These are phyloP conservation scores for Calonectria leucothoes DNA, from an alignment of 2,329 filamentous ascomycete genomes.

Conservation along the genomic window DNA sequence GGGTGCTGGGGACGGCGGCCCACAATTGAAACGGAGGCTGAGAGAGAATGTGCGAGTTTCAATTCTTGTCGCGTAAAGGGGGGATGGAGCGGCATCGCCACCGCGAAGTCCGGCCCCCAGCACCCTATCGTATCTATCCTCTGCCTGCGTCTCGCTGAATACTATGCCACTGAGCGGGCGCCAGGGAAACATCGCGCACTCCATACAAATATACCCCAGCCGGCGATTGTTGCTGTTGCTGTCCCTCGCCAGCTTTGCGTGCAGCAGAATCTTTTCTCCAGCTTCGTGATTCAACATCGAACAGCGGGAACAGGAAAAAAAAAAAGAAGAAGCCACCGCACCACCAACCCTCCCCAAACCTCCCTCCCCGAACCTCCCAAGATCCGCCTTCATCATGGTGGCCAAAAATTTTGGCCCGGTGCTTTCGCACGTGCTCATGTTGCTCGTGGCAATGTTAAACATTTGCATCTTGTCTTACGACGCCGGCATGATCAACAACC, in stretches of 20 bases:
- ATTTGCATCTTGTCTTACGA: constrained; percentile 25
- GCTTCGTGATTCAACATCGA: not conserved
- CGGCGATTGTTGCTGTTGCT: not conserved
- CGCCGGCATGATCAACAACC: constrained; percentile 24
- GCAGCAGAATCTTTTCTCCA: not conserved
- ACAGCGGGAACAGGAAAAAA: not conserved
- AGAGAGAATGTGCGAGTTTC: constrained; percentile 9
- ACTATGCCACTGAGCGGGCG: not conserved
- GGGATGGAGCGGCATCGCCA: constrained; percentile 2
- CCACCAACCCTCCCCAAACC: no score
- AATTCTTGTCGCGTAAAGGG: constrained; percentile 12
- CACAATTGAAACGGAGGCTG: constrained; percentile 18
- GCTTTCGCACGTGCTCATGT: constrained; percentile 11
- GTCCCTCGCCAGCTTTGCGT: not conserved
- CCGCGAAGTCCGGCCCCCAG: not conserved
- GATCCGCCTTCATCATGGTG: not conserved
- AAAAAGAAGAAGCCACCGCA: no score
- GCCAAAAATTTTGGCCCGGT: constrained; percentile 1
- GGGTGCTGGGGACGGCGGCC: not conserved
- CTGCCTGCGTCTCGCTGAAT: not conserved
- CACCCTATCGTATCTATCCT: no score
- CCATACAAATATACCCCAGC: not conserved
- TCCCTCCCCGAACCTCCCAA: no score
- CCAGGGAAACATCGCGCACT: not conserved
- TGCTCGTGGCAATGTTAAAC: constrained; percentile 21